phyloP scores from a whole-genome alignment of 2,329 filamentous ascomycete species.

The Boeremia lycopersici region DNA sequence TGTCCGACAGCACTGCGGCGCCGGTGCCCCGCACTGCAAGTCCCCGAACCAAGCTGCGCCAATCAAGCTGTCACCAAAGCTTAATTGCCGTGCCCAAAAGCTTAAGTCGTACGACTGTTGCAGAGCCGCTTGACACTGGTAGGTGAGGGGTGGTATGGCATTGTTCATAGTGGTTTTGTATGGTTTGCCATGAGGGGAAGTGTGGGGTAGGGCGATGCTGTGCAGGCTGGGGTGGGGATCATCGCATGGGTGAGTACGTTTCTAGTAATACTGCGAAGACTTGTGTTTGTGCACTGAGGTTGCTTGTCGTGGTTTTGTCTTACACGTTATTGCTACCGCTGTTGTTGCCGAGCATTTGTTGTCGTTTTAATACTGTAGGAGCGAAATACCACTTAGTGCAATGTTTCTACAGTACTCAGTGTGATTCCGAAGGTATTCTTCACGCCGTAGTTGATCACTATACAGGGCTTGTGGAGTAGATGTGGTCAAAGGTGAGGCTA shows the following conservation, averaged over 20 bases:
- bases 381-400: background rate
- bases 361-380: background rate
- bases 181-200: background rate
- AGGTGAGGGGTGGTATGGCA: background rate
- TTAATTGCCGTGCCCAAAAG: conserved; percentile 31
- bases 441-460: conserved; percentile 21
- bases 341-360: background rate
- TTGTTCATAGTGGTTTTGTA: conserved; percentile 1
- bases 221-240: background rate
- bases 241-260: background rate
- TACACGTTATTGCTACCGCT: background rate
- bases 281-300: background rate
- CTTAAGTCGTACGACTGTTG: conserved; percentile 13
- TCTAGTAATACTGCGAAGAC: background rate
- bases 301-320: background rate
- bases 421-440: conserved; percentile 19
- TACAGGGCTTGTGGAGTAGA: conserved; percentile 51
- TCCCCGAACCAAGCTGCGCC: conserved; percentile 10
- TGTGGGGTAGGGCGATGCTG: background rate
- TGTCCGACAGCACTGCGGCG: too few species aligned
- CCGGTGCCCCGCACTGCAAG: background rate
- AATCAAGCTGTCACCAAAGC: conserved; percentile 24
- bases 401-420: background rate
- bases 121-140: background rate
- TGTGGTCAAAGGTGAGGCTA: conserved; percentile 71